Evolutionary conservation across 805 yeast species (phyloP).

Genomic region (Zygoascus ofunaensis): DNA sequence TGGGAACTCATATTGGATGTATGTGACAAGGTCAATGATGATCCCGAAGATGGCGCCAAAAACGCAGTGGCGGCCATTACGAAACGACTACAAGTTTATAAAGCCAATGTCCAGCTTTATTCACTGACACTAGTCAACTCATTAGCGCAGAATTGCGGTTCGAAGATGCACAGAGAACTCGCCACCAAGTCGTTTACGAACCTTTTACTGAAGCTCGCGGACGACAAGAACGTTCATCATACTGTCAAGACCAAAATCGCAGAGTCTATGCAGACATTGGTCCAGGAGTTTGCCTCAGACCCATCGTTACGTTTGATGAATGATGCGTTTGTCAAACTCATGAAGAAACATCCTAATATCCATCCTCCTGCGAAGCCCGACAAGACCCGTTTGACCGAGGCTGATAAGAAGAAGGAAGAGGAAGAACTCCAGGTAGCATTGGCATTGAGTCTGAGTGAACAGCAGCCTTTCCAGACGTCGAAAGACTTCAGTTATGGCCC

Average conservation of each 20-base stretch:
- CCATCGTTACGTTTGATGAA: slow-evolving; percentile 66
- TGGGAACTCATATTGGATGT: slow-evolving; percentile 57
- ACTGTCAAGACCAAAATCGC: slow-evolving; percentile 57
- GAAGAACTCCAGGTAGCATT: slow-evolving; percentile 71
- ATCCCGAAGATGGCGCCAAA: slow-evolving; percentile 48
- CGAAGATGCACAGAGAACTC: slow-evolving; percentile 53
- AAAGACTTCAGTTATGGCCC: slow-evolving; percentile 2
- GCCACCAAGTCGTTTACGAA: slow-evolving; percentile 48
- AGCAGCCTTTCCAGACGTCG: slow-evolving; percentile 23
- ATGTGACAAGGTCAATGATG: slow-evolving; percentile 54
- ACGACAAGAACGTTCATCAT: slow-evolving; percentile 50
- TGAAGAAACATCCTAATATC: slow-evolving; percentile 33
- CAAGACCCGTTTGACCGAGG: slow-evolving; percentile 39
- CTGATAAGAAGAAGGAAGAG: slow-evolving; percentile 55
- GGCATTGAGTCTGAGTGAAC: slow-evolving; percentile 61
- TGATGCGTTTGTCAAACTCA: slow-evolving; percentile 47
- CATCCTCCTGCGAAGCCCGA: slow-evolving; percentile 49
- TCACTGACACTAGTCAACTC: slow-evolving; percentile 45
- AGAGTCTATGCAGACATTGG: slow-evolving; percentile 59
- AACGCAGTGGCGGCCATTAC: slow-evolving; percentile 40
- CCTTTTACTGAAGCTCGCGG: slow-evolving; percentile 40
- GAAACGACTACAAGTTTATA: slow-evolving; percentile 40
- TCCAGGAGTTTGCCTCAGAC: slow-evolving; percentile 57
- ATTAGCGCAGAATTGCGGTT: slow-evolving; percentile 70
- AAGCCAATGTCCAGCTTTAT: slow-evolving; percentile 60